Percentiles rank a stretch among this genome's conserved stretches.
These are phyloP conservation scores for Peronosclerospora sorghi DNA, from an alignment of 352 stramenopile genomes.

Conservation along the genomic window DNA sequence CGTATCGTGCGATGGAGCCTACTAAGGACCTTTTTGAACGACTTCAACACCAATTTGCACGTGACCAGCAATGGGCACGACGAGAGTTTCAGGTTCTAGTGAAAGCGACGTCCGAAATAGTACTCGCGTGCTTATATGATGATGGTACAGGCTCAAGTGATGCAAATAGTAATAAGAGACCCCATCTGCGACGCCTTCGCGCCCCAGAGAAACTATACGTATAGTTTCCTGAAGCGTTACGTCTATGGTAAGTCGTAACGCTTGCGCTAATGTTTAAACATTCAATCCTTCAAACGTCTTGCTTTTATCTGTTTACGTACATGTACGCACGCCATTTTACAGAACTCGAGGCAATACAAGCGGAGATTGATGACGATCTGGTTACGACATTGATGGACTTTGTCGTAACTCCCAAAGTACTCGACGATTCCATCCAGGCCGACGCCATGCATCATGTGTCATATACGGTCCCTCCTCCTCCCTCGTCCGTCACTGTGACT, in stretches of 20 bases:
- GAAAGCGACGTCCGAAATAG: no score
- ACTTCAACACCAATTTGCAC: constrained; percentile 24
- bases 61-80: constrained; percentile 29
- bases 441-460: constrained; percentile 72
- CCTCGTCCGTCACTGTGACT: constrained; percentile 29
- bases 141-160: constrained; percentile 31
- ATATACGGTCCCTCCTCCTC: constrained; percentile 28
- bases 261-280: background rate
- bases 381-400: constrained; percentile 46
- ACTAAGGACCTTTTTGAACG: constrained; percentile 27
- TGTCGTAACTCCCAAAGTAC: constrained; percentile 26
- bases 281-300: no score
- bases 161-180: constrained; percentile 45
- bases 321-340: background rate
- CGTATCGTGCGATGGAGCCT: constrained; percentile 57
- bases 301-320: background rate
- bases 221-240: constrained; percentile 60
- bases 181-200: constrained; percentile 45
- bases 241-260: constrained; percentile 28
- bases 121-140: background rate
- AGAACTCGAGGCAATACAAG: constrained; percentile 43
- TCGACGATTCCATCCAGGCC: constrained; percentile 20
- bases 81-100: constrained; percentile 45
- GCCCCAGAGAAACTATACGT: constrained; percentile 50
- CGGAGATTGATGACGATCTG: constrained; percentile 43